Evolutionary conservation across 108 stramenopile genomes (phyloP).

Genomic region (Ochromonas danica): DNA sequence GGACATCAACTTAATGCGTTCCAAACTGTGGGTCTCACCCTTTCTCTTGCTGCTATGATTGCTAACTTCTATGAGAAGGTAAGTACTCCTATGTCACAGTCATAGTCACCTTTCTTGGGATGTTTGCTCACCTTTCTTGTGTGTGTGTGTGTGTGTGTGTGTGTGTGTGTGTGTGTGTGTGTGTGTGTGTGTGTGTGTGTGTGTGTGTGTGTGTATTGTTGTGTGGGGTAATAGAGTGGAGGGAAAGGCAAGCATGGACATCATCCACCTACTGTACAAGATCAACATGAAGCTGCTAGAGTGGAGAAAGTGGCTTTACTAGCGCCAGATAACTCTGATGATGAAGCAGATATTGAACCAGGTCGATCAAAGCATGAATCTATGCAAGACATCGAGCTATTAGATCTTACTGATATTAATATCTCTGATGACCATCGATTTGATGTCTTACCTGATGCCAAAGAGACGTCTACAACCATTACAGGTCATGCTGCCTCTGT

Average conservation of each 20-base stretch:
- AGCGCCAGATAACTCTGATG: neutral
- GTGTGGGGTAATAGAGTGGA: neutral
- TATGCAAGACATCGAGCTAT: too few species aligned
- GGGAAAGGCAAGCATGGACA: neutral
- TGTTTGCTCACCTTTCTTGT: neutral
- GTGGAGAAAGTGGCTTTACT: neutral
- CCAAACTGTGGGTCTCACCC: slow-evolving; percentile 71
- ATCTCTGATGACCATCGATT: too few species aligned
- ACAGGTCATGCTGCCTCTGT: too few species aligned
- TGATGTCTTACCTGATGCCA: too few species aligned
- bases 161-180: neutral
- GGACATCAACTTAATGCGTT: slow-evolving; percentile 66
- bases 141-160: neutral
- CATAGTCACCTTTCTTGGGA: neutral
- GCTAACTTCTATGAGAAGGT: slow-evolving; percentile 85
- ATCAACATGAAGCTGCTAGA: neutral
- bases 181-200: neutral
- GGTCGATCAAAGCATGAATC: too few species aligned
- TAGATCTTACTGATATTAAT: too few species aligned
- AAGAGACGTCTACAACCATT: too few species aligned
- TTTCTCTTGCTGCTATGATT: slow-evolving; percentile 83
- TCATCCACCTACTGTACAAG: too few species aligned
- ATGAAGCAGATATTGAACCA: too few species aligned
- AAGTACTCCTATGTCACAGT: neutral
- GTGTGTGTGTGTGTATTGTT: neutral